phyloP scores from a whole-genome alignment of 1,139 yeast genomes.

The Geotrichum siamense region DNA sequence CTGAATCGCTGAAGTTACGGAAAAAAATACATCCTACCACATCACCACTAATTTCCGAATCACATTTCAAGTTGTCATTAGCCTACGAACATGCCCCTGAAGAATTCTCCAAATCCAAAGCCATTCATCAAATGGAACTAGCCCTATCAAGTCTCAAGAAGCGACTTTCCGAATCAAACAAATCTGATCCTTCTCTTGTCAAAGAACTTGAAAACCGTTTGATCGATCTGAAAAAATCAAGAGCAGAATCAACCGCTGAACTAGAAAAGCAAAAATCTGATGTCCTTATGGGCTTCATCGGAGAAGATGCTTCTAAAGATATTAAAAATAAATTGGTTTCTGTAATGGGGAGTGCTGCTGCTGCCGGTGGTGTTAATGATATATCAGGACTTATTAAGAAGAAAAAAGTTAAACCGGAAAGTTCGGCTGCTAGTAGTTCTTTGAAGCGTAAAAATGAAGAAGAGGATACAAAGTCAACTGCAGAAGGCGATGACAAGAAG shows the following conservation, averaged over 20 bases:
- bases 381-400: conserved; percentile 50
- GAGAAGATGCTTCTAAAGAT: conserved; percentile 38
- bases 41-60: conserved; percentile 63
- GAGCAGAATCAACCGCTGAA: conserved; percentile 46
- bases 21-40: conserved; percentile 45
- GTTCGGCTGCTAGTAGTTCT: background rate
- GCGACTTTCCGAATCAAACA: conserved; percentile 37
- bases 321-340: conserved; percentile 15
- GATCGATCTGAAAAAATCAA: conserved; percentile 40
- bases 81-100: conserved; percentile 68
- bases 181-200: conserved; percentile 44
- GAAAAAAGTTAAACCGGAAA: conserved; percentile 27
- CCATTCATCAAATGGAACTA: conserved; percentile 47
- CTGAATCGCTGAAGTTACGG: conserved; percentile 50
- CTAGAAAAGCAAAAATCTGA: conserved; percentile 50
- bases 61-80: conserved; percentile 73
- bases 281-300: conserved; percentile 56
- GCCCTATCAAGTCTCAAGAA: conserved; percentile 57
- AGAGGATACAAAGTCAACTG: background rate
- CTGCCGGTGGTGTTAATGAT: conserved; percentile 49
- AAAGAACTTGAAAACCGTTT: conserved; percentile 43
- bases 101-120: conserved; percentile 36
- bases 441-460: conserved; percentile 10
- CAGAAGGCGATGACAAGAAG: background rate
- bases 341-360: conserved; percentile 34